Evolutionary conservation across 495 filamentous ascomycete species (phyloP), one percentile per base, ranked within the genome.

Genomic region (Penicillium longicatenatum): DNA sequence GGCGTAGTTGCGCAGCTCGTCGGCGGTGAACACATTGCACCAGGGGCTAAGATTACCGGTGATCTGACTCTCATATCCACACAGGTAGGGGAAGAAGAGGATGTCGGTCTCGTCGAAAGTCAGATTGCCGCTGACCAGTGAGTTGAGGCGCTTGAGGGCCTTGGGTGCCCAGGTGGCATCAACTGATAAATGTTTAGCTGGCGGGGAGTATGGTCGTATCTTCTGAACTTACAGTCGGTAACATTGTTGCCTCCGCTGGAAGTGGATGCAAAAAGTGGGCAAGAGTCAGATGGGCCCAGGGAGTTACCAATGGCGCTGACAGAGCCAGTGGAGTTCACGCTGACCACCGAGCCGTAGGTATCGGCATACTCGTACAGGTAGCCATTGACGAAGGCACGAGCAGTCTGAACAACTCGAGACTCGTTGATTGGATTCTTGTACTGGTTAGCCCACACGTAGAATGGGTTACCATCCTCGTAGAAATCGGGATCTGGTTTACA

Each of bases 21-120:
- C 63, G 29, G 82, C 66, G 3, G 75, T 78, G 59, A 86, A 81
- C 17, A 81, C 70, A 44, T 65, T 64, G 52, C 84, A 85, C 74
- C 77, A 87, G 0, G 81, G 77, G 16, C 79, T 83, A 4, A 75
- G 63, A 6, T 62, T 68, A 11, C 84, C 83, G 1, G 73, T 82
- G 59, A 85, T 84, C 60, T 85, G 83, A 6, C 75, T 79, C 59
- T 87, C 84, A 50, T 84, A 86, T 9, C 79, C 83, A 61, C 84
- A 87, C 6, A 87, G 67, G 50, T 85, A 84, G 0, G 84, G 82
- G 60, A 87, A 81, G 50, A 79, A 72, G 20, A 62, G 68, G 19
- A 84, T 72, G 54, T 86, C 81, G 19, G 64, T 64, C 52, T 78
- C 69, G 5, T 68, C 74, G 55, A 86, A 74, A 20, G 75, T 76